Conservation (phyloP, 148 eudicot genomes). For the Silene conica region DNA sequence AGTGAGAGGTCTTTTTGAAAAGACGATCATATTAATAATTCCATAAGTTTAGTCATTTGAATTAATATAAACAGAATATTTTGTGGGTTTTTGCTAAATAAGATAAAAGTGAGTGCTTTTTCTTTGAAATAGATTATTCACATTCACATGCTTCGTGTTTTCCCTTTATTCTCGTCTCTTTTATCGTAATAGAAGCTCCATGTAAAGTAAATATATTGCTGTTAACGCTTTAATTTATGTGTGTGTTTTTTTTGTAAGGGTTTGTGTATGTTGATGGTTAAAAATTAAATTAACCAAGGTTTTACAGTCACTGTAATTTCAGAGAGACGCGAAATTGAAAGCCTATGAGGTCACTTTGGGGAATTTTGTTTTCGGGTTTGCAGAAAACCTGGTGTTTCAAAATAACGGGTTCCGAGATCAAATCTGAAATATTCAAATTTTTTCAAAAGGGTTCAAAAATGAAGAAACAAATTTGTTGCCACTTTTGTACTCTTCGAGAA, state of each 20-base stretch:
- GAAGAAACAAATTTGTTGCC: neutral
- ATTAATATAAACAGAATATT: neutral
- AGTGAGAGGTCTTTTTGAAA: no score
- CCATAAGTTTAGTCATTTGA: neutral
- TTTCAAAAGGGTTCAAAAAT: neutral
- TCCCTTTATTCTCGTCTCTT: neutral
- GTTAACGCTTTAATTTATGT: no score
- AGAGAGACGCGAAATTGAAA: neutral
- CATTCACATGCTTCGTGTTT: neutral
- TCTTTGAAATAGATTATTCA: neutral
- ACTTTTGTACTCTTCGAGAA: neutral
- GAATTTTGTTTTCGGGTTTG: neutral
- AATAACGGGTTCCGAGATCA: no score
- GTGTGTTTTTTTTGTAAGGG: neutral
- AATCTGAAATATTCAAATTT: neutral
- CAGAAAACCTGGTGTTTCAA: neutral
- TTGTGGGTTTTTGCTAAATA: neutral
- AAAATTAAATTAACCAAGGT: neutral
- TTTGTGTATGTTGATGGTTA: neutral
- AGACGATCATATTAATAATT: neutral
- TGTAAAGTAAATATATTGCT: neutral
- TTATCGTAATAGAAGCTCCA: neutral
- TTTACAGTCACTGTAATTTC: neutral
- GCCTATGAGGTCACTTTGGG: neutral
- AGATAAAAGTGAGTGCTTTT: slow-evolving; percentile 8